Evolutionary conservation across 2,329 filamentous ascomycete genomes (phyloP).

Genomic region (Alternaria angustiovoidea): DNA sequence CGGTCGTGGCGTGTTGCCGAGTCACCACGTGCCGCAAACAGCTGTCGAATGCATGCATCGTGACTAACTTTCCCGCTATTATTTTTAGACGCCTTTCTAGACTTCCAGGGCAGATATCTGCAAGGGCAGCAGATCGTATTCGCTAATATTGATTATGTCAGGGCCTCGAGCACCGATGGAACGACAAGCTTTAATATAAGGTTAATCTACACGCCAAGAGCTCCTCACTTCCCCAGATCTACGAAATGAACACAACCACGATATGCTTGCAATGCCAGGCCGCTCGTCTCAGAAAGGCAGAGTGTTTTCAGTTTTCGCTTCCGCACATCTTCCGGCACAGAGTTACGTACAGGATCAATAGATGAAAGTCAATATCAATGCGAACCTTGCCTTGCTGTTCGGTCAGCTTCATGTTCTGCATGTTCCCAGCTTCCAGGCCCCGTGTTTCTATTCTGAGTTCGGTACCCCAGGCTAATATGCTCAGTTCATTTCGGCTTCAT

Average conservation of each 20-base stretch:
- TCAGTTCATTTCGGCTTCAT: conserved; percentile 38
- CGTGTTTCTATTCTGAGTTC: conserved; percentile 43
- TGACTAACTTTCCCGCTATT: conserved; percentile 28
- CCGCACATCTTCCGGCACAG: conserved; percentile 29
- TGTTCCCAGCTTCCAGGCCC: conserved; percentile 28
- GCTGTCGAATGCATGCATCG: conserved; percentile 12
- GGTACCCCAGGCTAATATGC: conserved; percentile 40
- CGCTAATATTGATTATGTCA: conserved; percentile 39
- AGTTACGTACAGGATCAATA: conserved; percentile 36
- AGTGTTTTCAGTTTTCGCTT: conserved; percentile 42
- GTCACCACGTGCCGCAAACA: conserved; percentile 22
- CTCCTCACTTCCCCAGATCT: conserved; percentile 45
- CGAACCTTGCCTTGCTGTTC: conserved; percentile 21
- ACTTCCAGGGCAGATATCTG: conserved; percentile 22
- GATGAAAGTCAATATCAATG: conserved; percentile 32
- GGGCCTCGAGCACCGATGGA: conserved; percentile 32
- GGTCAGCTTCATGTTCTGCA: conserved; percentile 11
- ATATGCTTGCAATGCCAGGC: conserved; percentile 20
- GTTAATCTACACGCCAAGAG: conserved; percentile 51
- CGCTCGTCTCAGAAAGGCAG: conserved; percentile 18
- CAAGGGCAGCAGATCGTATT: conserved; percentile 41
- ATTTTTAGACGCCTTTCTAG: conserved; percentile 40
- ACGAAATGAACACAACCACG: conserved; percentile 34
- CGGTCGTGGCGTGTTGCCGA: conserved; percentile 10
- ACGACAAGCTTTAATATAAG: conserved; percentile 53